Evolutionary conservation across 768 basidiomycete species (phyloP), one percentile per base, ranked within the genome.

Genomic region (Mycena crocata): DNA sequence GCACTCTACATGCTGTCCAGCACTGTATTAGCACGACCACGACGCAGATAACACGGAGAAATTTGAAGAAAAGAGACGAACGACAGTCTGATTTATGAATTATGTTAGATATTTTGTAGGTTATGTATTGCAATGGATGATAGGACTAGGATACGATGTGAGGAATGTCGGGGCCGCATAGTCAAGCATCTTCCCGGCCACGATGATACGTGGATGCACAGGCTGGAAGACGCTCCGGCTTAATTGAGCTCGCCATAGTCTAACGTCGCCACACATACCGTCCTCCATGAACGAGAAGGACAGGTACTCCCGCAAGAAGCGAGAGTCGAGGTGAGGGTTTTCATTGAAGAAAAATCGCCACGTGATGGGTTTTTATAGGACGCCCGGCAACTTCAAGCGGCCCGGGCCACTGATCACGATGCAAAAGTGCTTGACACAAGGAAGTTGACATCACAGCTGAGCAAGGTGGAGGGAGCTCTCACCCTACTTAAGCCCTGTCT

Each of bases 141-240:
- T 55, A 57, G 24, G 17, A 6, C n/a, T 39, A 24, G 42, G 23
- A 30, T 26, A 23, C 13, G 19, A 37, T 24, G 8, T 17, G 19
- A 42, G 66, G 59, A 67, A 79, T 91, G 88, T 92, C 71, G 75
- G 89, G 86, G 83, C 85, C 72, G 71, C 90, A 90, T 89, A 92
- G 90, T 92, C 90, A 89, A 92, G 89, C 88, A 82, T 79, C 80
- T 83, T 80, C 83, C 82, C 81, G 82, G 78, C 79, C 82, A 79
- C 77, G 77, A 76, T 75, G 69, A 57, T 73, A 74, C 75, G 81
- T 77, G 75, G 71, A 72, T 79, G 63, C 63, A n/a, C 17, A 37
- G 40, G 63, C 80, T 85, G 76, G 83, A 79, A 83, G 81, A 80
- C 77, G 87, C 89, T 91, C 90, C 90, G 90, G 90, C 90, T 92